Evolutionary conservation across 2,329 filamentous ascomycete species (phyloP), one percentile per base, ranked within the genome.

Genomic region (Dactylellina sp.): DNA sequence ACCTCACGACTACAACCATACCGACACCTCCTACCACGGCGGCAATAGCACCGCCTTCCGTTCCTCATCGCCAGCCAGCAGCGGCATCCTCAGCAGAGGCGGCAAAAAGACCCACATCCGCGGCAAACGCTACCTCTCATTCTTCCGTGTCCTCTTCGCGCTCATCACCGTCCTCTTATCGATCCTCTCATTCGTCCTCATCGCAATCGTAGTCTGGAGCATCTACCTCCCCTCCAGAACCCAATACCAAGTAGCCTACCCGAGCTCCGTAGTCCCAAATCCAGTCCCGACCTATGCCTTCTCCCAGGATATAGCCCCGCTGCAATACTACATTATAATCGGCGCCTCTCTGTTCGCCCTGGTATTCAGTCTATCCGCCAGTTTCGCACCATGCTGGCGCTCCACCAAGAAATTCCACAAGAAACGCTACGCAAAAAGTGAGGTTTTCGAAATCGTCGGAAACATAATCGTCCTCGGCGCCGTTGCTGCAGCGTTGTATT

Each of bases 351-450:
- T 57, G 0, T 42, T 56, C 42, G 11, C 47, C 25, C 20, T 50
- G 9, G 2, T 74, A 4, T 50, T 39, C 49, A 46, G 32, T 40
- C 32, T 57, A 1, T 28, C 42, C 20, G 18, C 35, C 9, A 12
- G 49, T 2, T 40, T 50, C 5, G 32, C 47, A 7, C 70, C 70
- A 1, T 55, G 55, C 24, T 74, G 61, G 53, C 70, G 70, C 1
- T 74, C 70, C 0, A 47, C 7, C 12, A 55, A 42, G n/a, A 56
- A 56, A 37, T 74, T 74, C 16, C 55, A 74, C 61, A 74, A 57
- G 16, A 56, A 61, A 20, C 55, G 70, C 7, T 66, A 60, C 47
- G 37, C 60, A 1, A 66, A 55, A 22, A 37, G 22, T 35, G 70
- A 74, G 32, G 42, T 74, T 5, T 39, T 50, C 32, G 70, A 64